Base-by-base conservation (phyloP, 768 basidiomycete species). In the Tulasnella sp. region DNA sequence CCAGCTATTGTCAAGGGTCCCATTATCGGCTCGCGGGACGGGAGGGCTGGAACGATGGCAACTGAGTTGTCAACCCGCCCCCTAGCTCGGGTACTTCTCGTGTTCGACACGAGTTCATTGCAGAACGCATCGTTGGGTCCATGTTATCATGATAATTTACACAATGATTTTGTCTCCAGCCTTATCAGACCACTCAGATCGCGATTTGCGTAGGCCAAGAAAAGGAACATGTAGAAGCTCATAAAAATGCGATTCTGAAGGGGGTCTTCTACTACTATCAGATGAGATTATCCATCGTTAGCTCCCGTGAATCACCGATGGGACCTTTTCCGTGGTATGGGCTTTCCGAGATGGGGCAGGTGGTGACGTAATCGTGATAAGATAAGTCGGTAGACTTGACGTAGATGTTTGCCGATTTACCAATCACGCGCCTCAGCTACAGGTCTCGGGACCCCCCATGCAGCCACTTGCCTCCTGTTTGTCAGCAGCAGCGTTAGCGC, bases 281-380 rank as follows among this genome's bases (percentile, higher is more conserved):
- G 61, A 67, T 67, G 61, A 67, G 61, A 67, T 32, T 32, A 26
- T 32, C 29, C 26, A 67, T 67, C 61, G 10, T 67, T 67, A 35
- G 61, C 61, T 35, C 15, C 23, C 51, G 29, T 29, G 61, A 10
- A 15, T 67, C 23, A 29, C 26, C 32, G 29, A 67, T 35, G 61
- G 13, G 29, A 26, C 61, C 61, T 67, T 67, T 67, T 67, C 61
- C 29, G 61, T 67, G 61, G 61, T 35, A 26, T 26, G 61, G 32
- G 29, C 61, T 67, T 67, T 32, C 61, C 61, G 7, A 26, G 26
- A 67, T 13, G 29, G 26, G 61, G 29, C 32, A 5, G 29, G 26
- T 11, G 61, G 61, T 67, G 61, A 67, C 61, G 61, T 67, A 67
- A 67, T 35, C 32, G n/a, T 67, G 61, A 67, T 67, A 67, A 67